Percentiles rank a stretch among this genome's conserved stretches.
phyloP scores from a whole-genome alignment of 2,329 filamentous ascomycete species.

The Metarhizium guizhouense region DNA sequence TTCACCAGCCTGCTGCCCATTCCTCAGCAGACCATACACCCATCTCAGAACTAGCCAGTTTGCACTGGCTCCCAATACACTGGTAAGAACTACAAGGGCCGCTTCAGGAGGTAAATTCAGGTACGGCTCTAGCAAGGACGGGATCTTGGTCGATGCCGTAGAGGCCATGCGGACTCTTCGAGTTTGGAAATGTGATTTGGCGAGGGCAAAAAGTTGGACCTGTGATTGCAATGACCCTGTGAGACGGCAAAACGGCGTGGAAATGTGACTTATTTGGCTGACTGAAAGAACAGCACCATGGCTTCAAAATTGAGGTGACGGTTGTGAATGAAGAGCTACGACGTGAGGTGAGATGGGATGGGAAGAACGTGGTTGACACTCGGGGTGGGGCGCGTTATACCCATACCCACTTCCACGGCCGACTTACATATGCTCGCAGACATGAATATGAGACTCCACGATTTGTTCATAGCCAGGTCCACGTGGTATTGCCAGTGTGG shows the following conservation, averaged over 20 bases:
- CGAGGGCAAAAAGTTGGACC: not conserved
- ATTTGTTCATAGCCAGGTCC: no score
- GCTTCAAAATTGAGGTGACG: no score
- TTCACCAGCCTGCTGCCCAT: constrained; percentile 11
- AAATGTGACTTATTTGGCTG: not conserved
- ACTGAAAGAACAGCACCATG: no score
- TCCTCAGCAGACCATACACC: constrained; percentile 36
- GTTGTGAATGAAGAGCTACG: not conserved
- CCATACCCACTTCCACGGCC: not conserved
- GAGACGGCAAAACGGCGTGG: not conserved
- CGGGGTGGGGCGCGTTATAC: not conserved
- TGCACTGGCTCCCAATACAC: constrained; percentile 53
- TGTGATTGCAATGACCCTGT: not conserved
- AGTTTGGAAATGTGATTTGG: not conserved
- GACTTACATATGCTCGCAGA: no score
- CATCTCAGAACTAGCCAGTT: constrained; percentile 58
- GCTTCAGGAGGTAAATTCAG: constrained; percentile 47
- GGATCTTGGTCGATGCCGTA: constrained; percentile 32
- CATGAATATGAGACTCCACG: no score
- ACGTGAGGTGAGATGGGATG: no score
- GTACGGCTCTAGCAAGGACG: constrained; percentile 57
- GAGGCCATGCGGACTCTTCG: constrained; percentile 28
- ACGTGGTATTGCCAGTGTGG: not conserved
- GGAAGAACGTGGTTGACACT: not conserved
- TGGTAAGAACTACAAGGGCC: constrained; percentile 58